phyloP scores from a whole-genome alignment of 2,329 filamentous ascomycete genomes.

The Colletotrichum acutatum region DNA sequence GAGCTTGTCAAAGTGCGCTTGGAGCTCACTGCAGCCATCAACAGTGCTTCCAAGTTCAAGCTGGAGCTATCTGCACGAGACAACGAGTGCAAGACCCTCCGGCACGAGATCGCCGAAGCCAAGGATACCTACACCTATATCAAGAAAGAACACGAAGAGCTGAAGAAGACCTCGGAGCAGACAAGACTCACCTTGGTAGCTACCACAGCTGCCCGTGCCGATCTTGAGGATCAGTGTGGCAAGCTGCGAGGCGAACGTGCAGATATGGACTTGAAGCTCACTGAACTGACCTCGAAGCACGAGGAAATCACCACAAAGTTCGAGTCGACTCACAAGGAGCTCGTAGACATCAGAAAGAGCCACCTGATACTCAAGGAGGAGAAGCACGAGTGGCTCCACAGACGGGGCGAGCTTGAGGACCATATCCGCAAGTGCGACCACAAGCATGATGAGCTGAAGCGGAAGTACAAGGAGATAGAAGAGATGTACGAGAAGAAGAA shows the following conservation, averaged over 20 bases:
- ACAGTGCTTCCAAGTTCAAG: slow-evolving; percentile 19
- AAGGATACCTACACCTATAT: slow-evolving; percentile 18
- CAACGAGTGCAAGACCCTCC: slow-evolving; percentile 16
- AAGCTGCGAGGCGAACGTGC: slow-evolving; percentile 25
- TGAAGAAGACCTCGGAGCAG: slow-evolving; percentile 18
- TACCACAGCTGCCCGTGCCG: slow-evolving; percentile 9
- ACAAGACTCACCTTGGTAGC: slow-evolving; percentile 2
- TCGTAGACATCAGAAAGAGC: slow-evolving; percentile 10
- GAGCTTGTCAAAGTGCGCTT: slow-evolving; percentile 15
- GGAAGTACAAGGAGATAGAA: slow-evolving; percentile 26
- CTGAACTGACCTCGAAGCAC: slow-evolving; percentile 16
- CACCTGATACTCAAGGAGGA: slow-evolving; percentile 11
- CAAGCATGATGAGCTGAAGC: slow-evolving; percentile 17
- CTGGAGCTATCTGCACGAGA: slow-evolving; percentile 18
- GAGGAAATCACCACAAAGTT: slow-evolving; percentile 16
- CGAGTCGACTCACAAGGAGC: slow-evolving; percentile 15
- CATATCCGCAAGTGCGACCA: slow-evolving; percentile 19
- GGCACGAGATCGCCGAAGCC: slow-evolving; percentile 6
- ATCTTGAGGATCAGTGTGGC: slow-evolving; percentile 12
- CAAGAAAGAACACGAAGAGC: slow-evolving; percentile 22
- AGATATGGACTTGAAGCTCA: slow-evolving; percentile 12
- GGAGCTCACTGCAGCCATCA: slow-evolving; percentile 16
- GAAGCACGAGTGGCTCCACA: slow-evolving; percentile 19
- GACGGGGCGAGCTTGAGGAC: slow-evolving; percentile 5
- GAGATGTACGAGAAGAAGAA: slow-evolving; percentile 20